Percentiles rank a stretch among this genome's conserved stretches.
Conservation (phyloP, 495 filamentous ascomycete genomes). For the Xylaria scruposa region DNA sequence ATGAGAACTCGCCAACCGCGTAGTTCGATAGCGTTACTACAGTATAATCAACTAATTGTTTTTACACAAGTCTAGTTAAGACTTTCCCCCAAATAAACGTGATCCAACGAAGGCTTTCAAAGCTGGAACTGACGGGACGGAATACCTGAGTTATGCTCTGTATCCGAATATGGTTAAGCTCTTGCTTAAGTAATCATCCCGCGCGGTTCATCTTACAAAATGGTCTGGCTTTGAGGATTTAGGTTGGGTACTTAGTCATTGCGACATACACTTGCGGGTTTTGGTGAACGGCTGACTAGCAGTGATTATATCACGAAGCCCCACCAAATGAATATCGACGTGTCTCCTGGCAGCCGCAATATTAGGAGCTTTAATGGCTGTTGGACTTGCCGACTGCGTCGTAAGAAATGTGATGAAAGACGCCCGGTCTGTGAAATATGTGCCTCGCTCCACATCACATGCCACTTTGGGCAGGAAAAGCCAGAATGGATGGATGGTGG, state of each 20-base stretch:
- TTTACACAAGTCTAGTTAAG: not conserved
- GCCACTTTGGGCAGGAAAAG: conserved; percentile 54
- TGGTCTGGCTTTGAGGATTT: no score
- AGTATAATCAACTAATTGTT: conserved; percentile 15
- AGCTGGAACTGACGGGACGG: not conserved
- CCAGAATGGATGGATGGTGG: conserved; percentile 66
- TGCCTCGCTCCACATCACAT: conserved; percentile 54
- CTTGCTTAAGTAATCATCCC: conserved; percentile 4
- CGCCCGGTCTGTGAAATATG: conserved; percentile 56
- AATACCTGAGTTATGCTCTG: not conserved
- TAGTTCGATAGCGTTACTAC: conserved; percentile 14
- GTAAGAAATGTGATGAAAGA: conserved; percentile 62
- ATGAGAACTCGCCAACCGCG: not conserved
- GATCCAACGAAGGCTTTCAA: not conserved
- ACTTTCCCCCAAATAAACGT: not conserved
- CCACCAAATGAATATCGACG: not conserved
- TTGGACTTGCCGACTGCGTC: conserved; percentile 64
- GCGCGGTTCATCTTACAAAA: conserved; percentile 3
- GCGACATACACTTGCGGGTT: not conserved
- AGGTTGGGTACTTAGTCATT: not conserved
- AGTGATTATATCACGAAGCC: not conserved
- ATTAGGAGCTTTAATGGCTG: conserved; percentile 54
- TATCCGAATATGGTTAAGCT: not conserved
- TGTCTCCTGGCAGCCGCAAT: not conserved
- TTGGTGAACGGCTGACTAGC: not conserved